Conservation (phyloP, 768 basidiomycete genomes). For the Trametes gibbosa region DNA sequence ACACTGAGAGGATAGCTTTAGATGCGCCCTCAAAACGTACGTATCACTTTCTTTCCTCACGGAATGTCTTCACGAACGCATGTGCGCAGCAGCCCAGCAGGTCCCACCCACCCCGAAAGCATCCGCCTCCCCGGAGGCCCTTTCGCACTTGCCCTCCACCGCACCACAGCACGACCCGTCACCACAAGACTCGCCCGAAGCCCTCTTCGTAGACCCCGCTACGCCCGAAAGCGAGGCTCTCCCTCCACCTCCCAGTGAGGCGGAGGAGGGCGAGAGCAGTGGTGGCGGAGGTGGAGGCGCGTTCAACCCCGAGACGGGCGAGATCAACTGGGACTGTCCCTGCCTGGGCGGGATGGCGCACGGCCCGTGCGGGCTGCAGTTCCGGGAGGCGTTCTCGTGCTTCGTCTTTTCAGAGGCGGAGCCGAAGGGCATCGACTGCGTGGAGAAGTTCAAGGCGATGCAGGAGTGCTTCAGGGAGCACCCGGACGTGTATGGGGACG, state of each 20-base stretch:
- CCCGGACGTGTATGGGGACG: conserved; percentile 94
- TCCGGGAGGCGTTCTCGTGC: conserved; percentile 95
- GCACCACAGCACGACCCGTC: conserved; percentile 6
- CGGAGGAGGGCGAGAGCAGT: conserved; percentile 27
- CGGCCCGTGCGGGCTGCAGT: conserved; percentile 91
- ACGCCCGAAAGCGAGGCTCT: conserved; percentile 7
- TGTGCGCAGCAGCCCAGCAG: conserved; percentile 16
- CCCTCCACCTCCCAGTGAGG: conserved; percentile 10
- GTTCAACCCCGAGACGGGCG: conserved; percentile 94
- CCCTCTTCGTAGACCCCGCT: neutral
- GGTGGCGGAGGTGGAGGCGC: conserved; percentile 48
- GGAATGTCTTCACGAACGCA: neutral
- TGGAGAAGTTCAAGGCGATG: conserved; percentile 97
- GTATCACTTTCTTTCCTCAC: neutral
- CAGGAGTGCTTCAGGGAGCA: conserved; percentile 96
- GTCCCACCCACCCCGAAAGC: conserved; percentile 14
- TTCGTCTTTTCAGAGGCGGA: conserved; percentile 93
- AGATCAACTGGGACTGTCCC: conserved; percentile 99
- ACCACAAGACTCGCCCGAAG: neutral
- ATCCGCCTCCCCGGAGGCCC: conserved; percentile 5
- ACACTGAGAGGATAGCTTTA: conserved; percentile 20
- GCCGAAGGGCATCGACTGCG: conserved; percentile 96
- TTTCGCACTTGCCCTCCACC: conserved; percentile 3
- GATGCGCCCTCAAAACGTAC: conserved; percentile 18
- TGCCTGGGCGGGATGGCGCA: conserved; percentile 99